Base-by-base conservation (phyloP, 306 rosid genomes). In the Castanospermum australe region DNA sequence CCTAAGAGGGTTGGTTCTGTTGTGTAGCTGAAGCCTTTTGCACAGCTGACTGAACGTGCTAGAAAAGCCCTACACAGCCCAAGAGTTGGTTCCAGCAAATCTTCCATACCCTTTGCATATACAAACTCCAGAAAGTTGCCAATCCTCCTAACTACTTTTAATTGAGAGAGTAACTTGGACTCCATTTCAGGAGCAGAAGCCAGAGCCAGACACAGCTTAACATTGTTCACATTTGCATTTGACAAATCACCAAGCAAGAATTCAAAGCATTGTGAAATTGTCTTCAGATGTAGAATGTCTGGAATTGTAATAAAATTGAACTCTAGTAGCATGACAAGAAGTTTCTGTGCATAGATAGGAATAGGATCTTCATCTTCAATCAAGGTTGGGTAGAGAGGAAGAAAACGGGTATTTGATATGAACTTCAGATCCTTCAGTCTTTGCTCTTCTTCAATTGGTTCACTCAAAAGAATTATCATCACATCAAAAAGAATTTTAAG, bases 131-230 rank as follows among this genome's bases (percentile, higher is more conserved):
- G 83, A 67, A 95, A 88, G 83, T 91, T 90, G 81, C 98, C 98
- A 57, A 91, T 90, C 77, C 91, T 93, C 87, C 98, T 85, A 69
- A 93, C 98, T 22, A 95, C 99, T 86, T 89, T 93, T 51, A 95
- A 81, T 69, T 93, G 96, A 65, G 99, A 93, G 77, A 95, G 99
- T 75, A 95, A 82, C 83, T 92, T 93, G 79, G 98, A 83, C 75
- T 95, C 98, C 98, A 95, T 87, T 81, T 95, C 99, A 14, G 96
- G 92, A 85, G 99, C 98, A 68, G 97, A 89, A 69, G 93, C 89
- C 73, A 95, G 80, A 76, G 99, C 97, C 76, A 95, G 87, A 82
- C 98, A 95, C 70, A 95, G 87, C 86, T 91, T 83, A 45, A 95
- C 93, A 74, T 87, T 93, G 55, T 88, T 95, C 66, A 93, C 97